These are phyloP conservation scores for Parafenestella ontariensis DNA, from an alignment of 2,329 filamentous ascomycete species.

Conservation along the genomic window DNA sequence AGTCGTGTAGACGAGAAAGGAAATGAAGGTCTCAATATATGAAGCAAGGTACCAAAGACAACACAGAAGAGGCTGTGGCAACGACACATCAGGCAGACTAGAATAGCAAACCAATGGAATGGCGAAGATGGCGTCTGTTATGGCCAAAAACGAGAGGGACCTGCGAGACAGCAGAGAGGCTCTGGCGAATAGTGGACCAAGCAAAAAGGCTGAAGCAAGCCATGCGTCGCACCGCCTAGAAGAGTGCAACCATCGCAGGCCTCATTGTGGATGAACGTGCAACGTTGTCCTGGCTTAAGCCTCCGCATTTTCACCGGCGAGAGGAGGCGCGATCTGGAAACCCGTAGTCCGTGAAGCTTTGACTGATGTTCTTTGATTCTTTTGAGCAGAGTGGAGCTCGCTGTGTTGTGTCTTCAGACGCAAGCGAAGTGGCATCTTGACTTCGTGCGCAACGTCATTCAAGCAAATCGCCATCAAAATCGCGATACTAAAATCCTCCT, in stretches of 20 bases:
- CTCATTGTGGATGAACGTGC: background rate
- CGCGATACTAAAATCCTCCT: too few relatives aligned
- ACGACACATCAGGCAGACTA: conserved; percentile 1
- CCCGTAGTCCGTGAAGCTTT: too few relatives aligned
- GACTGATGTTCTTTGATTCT: background rate
- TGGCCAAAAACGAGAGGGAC: background rate
- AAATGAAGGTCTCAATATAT: conserved; percentile 5
- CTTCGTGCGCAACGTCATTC: background rate
- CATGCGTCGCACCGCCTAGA: conserved; percentile 6
- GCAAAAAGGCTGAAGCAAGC: conserved; percentile 5
- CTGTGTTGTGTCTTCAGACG: background rate
- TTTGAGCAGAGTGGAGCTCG: background rate
- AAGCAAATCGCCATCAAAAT: too few relatives aligned
- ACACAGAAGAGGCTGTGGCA: background rate
- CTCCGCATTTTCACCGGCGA: background rate
- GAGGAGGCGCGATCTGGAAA: background rate
- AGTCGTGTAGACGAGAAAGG: background rate
- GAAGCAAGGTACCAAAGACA: conserved; percentile 7
- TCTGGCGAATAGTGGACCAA: conserved; percentile 4
- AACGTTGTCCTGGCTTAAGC: background rate
- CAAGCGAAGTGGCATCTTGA: background rate
- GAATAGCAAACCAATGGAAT: conserved; percentile 10
- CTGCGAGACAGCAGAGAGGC: conserved; percentile 7
- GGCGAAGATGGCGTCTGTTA: conserved; percentile 2
- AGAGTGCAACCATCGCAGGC: background rate